Evolutionary conservation across 1,284 basidiomycete species (phyloP).

Genomic region (Volvariella volvacea): DNA sequence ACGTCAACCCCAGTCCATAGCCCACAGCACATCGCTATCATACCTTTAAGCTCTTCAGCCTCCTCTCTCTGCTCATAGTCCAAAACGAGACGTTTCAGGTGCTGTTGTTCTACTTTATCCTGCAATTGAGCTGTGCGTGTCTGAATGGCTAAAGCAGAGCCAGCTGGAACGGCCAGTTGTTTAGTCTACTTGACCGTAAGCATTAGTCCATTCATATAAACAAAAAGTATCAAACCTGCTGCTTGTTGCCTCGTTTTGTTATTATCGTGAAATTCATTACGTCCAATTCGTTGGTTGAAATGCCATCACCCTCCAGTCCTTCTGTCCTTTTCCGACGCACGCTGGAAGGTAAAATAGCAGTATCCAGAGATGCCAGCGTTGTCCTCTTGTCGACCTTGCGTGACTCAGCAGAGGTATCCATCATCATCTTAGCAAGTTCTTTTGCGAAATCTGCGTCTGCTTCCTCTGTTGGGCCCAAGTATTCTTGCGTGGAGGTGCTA

Average conservation of each 20-base stretch:
- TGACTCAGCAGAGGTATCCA: slow-evolving; percentile 78
- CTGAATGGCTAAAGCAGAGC: slow-evolving; percentile 83
- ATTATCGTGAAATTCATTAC: slow-evolving; percentile 93
- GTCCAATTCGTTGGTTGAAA: slow-evolving; percentile 28
- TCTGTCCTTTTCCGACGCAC: slow-evolving; percentile 55
- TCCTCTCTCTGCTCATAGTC: slow-evolving; percentile 84
- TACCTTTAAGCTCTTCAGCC: slow-evolving; percentile 72
- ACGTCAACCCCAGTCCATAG: slow-evolving; percentile 7
- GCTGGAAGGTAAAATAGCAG: slow-evolving; percentile 66
- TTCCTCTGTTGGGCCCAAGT: slow-evolving; percentile 74
- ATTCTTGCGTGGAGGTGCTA: slow-evolving; percentile 48
- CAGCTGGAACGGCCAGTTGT: slow-evolving; percentile 81
- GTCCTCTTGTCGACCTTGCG: slow-evolving; percentile 81
- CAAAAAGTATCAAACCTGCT: slow-evolving; percentile 52
- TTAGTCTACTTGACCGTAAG: slow-evolving; percentile 52
- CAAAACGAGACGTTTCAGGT: slow-evolving; percentile 88
- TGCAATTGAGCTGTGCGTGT: slow-evolving; percentile 86
- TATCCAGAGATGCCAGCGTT: slow-evolving; percentile 79
- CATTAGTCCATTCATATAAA: slow-evolving; percentile 5
- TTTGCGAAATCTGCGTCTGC: slow-evolving; percentile 92
- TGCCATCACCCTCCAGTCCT: slow-evolving; percentile 42
- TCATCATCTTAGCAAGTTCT: slow-evolving; percentile 93
- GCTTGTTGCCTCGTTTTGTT: slow-evolving; percentile 91
- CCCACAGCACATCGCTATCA: slow-evolving; percentile 3
- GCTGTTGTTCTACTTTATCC: slow-evolving; percentile 92